Conservation (phyloP, 1,284 basidiomycete species). For the Pulveroboletus sp. region DNA sequence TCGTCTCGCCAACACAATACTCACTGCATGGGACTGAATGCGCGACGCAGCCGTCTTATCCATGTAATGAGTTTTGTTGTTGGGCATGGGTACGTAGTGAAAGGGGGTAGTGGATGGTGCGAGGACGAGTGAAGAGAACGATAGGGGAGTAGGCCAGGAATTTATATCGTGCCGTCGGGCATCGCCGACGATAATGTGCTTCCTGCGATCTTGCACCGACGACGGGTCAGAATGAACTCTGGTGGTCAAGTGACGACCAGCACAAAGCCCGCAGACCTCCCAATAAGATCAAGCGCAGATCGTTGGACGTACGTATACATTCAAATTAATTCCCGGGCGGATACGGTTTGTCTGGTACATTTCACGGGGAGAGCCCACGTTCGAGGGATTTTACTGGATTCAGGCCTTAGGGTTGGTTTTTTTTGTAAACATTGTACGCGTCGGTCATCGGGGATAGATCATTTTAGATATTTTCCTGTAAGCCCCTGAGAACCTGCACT, state of each 20-base stretch:
- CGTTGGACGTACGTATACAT: neutral
- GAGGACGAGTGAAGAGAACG: neutral
- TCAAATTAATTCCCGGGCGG: neutral
- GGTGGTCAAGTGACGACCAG: neutral
- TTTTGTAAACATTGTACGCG: no score
- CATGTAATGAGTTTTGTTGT: constrained; percentile 2
- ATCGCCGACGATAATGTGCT: neutral
- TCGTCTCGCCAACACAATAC: neutral
- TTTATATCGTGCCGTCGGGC: constrained; percentile 9
- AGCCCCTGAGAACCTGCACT: no score
- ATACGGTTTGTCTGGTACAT: neutral
- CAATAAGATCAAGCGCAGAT: constrained; percentile 1
- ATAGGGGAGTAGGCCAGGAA: neutral
- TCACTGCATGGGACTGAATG: constrained; percentile 19
- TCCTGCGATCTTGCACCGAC: neutral
- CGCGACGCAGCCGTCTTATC: constrained; percentile 9
- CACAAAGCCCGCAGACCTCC: neutral
- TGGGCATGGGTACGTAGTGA: neutral
- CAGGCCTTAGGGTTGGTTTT: neutral
- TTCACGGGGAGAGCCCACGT: neutral
- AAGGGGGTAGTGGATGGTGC: neutral
- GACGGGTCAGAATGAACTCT: neutral
- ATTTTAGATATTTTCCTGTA: no score
- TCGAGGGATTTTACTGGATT: neutral
- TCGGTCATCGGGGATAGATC: no score